Conservation (phyloP, 2,329 filamentous ascomycete genomes). For the Hymenoscyphus infarciens region DNA sequence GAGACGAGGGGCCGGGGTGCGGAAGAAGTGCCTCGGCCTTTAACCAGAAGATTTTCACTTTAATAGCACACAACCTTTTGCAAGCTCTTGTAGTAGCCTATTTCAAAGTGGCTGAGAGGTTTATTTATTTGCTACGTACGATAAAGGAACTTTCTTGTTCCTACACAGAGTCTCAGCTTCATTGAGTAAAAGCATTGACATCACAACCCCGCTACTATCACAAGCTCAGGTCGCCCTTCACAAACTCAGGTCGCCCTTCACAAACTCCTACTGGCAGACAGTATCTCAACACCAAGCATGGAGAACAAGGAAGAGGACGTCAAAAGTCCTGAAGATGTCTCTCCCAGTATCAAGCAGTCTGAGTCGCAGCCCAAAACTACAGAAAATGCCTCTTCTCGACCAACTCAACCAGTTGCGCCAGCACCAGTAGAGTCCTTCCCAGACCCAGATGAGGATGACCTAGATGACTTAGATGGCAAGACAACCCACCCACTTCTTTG, state of each 20-base stretch:
- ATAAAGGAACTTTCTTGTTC: background rate
- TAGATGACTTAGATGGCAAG: conserved; percentile 86
- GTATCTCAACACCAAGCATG: conserved; percentile 17
- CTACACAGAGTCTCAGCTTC: background rate
- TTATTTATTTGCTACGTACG: background rate
- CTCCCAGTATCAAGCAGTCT: conserved; percentile 12
- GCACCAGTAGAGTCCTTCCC: conserved; percentile 55
- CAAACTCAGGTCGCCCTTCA: background rate
- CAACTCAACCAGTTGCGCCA: conserved; percentile 10
- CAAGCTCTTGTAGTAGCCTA: background rate
- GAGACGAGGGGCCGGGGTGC: background rate
- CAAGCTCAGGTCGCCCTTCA: too few species aligned
- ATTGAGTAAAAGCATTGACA: background rate
- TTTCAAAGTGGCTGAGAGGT: background rate
- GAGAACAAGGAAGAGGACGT: conserved; percentile 27
- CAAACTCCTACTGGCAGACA: background rate
- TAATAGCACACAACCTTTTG: background rate
- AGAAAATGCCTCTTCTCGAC: background rate
- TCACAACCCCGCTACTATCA: conserved; percentile 10
- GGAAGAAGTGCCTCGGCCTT: background rate
- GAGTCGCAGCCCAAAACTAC: conserved; percentile 3
- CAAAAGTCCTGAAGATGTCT: conserved; percentile 17
- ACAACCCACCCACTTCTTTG: background rate
- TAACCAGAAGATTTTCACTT: background rate
- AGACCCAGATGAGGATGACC: conserved; percentile 88